Base-by-base conservation (phyloP, 495 filamentous ascomycete species). In the Xylaria flabelliformis region DNA sequence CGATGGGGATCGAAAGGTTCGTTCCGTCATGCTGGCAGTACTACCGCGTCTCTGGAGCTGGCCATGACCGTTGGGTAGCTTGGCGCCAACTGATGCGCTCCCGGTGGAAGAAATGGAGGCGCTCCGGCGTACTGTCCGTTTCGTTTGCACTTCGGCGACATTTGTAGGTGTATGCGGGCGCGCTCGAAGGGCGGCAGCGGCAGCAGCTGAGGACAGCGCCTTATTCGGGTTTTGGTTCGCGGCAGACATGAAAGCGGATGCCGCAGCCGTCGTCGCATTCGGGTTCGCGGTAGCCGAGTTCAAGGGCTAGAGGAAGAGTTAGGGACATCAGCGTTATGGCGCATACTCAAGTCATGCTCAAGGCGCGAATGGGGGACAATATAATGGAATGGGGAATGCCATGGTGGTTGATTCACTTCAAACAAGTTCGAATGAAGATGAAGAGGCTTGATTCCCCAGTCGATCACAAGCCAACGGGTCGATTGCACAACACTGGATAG, bases 101-200 rank as follows among this genome's bases (percentile, higher is more conserved):
- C 85, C 84, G 50, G 87, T 83, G 21, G 94, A 95, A 19, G 93
- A 91, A 61, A 85, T 77, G 10, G 93, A 97, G 32, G 85, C 82
- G 72, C 88, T 88, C 55, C 94, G 89, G 74, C 91, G 90, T 69
- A 90, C 74, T 78, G 93, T 96, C 68, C 94, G 92, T 80, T 94
- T 97, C 0, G 94, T 97, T 80, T 95, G 90, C 39, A 97, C 89
- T 82, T 94, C 88, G 75, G 89, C 93, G 50, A 97, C 90, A 24
- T 87, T 86, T 17, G 89, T 93, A 53, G 94, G 94, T 36, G 91
- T 91, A 41, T 89, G 89, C 7, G 93, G 90, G 73, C 90, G 89
- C 53, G 90, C 92, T 68, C 91, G 89, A 55, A 97, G 85, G 24
- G 94, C 94, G 24, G 94, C 90, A 10, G 93, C 93, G 3, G 94